Conservation (phyloP, 148 eudicot species). For the Rhododendron molle region DNA sequence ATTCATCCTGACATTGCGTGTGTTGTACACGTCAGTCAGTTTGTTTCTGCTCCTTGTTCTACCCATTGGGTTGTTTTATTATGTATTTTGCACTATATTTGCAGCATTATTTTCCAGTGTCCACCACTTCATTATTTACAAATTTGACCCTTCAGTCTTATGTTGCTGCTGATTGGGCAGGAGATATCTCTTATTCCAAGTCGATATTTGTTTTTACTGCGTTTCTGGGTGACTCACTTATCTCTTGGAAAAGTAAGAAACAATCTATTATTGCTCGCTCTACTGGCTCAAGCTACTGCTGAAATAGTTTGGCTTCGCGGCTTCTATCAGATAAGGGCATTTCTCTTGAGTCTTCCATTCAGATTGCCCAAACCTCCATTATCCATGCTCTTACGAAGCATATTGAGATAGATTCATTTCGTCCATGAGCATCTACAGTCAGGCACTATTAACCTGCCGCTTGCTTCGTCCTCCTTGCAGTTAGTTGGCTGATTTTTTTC, state of each 20-base stretch:
- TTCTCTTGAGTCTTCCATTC: too few relatives aligned
- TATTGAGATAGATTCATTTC: neutral
- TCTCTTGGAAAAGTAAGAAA: too few relatives aligned
- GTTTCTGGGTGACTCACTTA: too few relatives aligned
- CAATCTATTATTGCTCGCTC: too few relatives aligned
- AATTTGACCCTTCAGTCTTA: too few relatives aligned
- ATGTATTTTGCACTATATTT: neutral
- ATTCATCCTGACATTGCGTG: neutral
- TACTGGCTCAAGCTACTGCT: too few relatives aligned
- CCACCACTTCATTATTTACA: neutral
- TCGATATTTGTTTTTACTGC: too few relatives aligned
- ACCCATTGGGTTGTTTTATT: neutral
- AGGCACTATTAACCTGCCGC: neutral
- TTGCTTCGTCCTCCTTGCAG: neutral
- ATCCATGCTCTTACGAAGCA: neutral
- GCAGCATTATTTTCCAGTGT: neutral
- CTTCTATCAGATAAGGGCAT: too few relatives aligned
- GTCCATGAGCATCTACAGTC: neutral
- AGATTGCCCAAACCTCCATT: neutral
- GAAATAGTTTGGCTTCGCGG: too few relatives aligned
- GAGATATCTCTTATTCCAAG: too few relatives aligned
- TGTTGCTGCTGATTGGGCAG: too few relatives aligned
- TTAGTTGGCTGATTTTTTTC: neutral
- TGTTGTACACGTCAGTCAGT: too few relatives aligned
- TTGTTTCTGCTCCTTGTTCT: neutral